Percentiles rank a stretch among this genome's conserved stretches.
Evolutionary conservation across 331 rosid species (phyloP).

Genomic region (Spiraea crenata): DNA sequence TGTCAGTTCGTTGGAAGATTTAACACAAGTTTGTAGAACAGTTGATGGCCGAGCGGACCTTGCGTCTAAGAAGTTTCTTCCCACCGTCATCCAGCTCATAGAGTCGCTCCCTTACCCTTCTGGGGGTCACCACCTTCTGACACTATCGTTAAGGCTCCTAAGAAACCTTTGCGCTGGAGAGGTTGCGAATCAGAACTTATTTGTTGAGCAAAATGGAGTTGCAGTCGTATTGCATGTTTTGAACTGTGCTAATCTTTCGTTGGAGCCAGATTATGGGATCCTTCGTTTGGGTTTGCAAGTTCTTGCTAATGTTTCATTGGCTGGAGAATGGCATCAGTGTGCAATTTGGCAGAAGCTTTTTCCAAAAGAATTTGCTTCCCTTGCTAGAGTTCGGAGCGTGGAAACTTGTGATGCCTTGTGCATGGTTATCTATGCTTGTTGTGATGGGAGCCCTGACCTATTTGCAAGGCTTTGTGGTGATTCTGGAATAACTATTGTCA

Average conservation of each 20-base stretch:
- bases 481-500: slow-evolving; percentile 40
- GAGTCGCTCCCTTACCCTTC: slow-evolving; percentile 32
- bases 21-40: slow-evolving; percentile 49
- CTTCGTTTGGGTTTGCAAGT: slow-evolving; percentile 64
- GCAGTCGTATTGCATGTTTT: slow-evolving; percentile 38
- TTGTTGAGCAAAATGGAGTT: slow-evolving; percentile 54
- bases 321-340: slow-evolving; percentile 57
- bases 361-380: slow-evolving; percentile 38
- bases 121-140: slow-evolving; percentile 18
- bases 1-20: slow-evolving; percentile 40
- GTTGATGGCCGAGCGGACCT: slow-evolving; percentile 46
- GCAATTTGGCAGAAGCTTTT: slow-evolving; percentile 54
- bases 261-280: slow-evolving; percentile 35
- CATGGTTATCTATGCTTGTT: slow-evolving; percentile 60
- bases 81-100: slow-evolving; percentile 40
- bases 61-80: slow-evolving; percentile 45
- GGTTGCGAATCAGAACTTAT: slow-evolving; percentile 44
- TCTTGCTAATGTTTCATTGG: slow-evolving; percentile 73
- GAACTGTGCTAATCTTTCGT: slow-evolving; percentile 30
- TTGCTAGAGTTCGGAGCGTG: slow-evolving; percentile 41
- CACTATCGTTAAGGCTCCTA: slow-evolving; percentile 54
- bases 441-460: slow-evolving; percentile 51
- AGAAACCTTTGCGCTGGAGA: slow-evolving; percentile 85
- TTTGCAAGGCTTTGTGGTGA: slow-evolving; percentile 35
- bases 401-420: slow-evolving; percentile 64